Conservation (phyloP, 768 basidiomycete species). For the Serpula lacrymans region DNA sequence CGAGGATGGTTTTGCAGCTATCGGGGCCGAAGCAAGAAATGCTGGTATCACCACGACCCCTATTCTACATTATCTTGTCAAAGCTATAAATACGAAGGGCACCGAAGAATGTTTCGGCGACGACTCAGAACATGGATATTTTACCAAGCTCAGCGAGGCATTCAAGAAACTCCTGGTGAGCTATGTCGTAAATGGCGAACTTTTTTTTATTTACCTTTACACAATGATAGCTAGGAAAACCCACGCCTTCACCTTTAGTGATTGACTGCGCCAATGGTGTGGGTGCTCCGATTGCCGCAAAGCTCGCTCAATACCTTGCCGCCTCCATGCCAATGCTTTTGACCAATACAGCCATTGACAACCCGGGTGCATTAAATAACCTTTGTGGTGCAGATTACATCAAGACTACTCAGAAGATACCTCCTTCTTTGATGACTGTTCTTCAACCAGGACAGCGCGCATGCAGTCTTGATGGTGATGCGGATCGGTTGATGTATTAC, state of each 20-base stretch:
- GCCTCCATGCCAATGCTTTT: slow-evolving; percentile 59
- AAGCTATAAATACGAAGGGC: slow-evolving; percentile 82
- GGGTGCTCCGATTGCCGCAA: slow-evolving; percentile 69
- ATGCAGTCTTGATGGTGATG: slow-evolving; percentile 96
- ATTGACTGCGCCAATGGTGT: slow-evolving; percentile 99
- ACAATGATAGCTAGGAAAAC: slow-evolving; percentile 61
- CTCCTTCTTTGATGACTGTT: slow-evolving; percentile 64
- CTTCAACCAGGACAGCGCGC: slow-evolving; percentile 74
- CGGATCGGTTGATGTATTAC: slow-evolving; percentile 95
- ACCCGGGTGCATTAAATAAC: slow-evolving; percentile 74
- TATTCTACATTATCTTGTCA: slow-evolving; percentile 91
- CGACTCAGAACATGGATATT: slow-evolving; percentile 81
- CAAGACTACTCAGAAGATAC: slow-evolving; percentile 87
- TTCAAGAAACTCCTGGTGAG: slow-evolving; percentile 87
- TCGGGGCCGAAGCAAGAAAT: slow-evolving; percentile 65
- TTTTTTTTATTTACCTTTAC: slow-evolving; percentile 2
- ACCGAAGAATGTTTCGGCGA: slow-evolving; percentile 76
- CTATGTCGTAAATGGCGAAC: slow-evolving; percentile 9
- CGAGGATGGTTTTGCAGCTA: slow-evolving; percentile 75
- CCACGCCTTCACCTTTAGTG: slow-evolving; percentile 55
- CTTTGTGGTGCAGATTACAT: slow-evolving; percentile 95
- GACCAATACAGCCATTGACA: slow-evolving; percentile 64
- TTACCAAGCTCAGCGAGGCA: slow-evolving; percentile 72
- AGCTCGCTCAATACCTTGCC: slow-evolving; percentile 58
- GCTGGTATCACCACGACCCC: slow-evolving; percentile 92